These are phyloP conservation scores for Volvox reticuliferus DNA, from an alignment of 139 green algal genomes.

Conservation along the genomic window DNA sequence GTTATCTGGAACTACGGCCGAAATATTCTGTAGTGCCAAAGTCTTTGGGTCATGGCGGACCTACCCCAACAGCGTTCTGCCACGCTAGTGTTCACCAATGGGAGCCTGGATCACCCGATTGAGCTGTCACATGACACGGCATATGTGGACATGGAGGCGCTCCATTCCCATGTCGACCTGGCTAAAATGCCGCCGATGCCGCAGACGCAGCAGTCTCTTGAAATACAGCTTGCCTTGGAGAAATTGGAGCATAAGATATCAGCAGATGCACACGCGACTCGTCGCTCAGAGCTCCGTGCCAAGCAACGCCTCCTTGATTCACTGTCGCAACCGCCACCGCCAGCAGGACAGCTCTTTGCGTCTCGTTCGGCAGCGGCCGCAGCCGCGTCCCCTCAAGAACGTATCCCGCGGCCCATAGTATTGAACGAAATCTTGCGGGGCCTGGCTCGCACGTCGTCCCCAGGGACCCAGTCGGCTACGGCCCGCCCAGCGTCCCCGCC, in stretches of 20 bases:
- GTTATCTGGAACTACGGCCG: neutral
- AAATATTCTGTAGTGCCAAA: neutral
- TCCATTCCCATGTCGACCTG: too few species aligned
- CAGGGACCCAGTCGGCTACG: neutral
- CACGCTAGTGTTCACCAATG: neutral
- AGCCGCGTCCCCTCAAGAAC: neutral
- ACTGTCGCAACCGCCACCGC: neutral
- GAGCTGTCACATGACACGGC: neutral
- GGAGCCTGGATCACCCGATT: neutral
- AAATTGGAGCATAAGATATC: conserved; percentile 13
- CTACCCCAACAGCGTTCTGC: neutral
- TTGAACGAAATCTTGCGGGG: conserved; percentile 19
- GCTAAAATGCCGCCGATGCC: too few species aligned
- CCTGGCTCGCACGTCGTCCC: neutral
- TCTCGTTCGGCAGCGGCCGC: neutral
- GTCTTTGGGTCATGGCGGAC: neutral
- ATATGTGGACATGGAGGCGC: neutral
- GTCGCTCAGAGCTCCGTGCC: neutral
- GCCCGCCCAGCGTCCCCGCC: neutral
- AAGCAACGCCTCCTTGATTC: conserved; percentile 24
- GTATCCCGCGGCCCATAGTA: neutral
- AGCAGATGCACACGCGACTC: conserved; percentile 6
- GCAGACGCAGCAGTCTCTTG: neutral
- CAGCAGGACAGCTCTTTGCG: neutral
- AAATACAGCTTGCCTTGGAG: neutral